A percentile compares a stretch with the other conserved stretches of the same genome.
These are phyloP conservation scores for Candida quercuum DNA, from an alignment of 805 yeast species.

Conservation along the genomic window DNA sequence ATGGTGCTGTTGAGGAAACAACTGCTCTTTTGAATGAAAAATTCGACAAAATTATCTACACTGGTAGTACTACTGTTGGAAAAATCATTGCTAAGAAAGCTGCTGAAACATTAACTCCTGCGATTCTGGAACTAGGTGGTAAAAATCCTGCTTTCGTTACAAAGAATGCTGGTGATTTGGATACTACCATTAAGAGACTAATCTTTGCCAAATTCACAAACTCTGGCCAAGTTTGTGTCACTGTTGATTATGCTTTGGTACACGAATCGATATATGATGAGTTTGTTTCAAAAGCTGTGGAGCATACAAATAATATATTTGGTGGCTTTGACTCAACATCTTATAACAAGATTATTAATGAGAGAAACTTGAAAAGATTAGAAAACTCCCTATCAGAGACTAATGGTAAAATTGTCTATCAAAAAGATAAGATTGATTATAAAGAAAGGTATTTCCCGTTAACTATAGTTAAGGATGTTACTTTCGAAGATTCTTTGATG, in stretches of 20 bases:
- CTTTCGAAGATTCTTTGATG: slow-evolving; percentile 69
- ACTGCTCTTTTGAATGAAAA: slow-evolving; percentile 50
- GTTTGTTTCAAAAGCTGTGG: slow-evolving; percentile 38
- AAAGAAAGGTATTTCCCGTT: slow-evolving; percentile 57
- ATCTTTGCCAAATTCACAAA: slow-evolving; percentile 76
- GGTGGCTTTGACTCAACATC: slow-evolving; percentile 29
- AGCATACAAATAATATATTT: slow-evolving; percentile 41
- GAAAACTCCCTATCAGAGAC: slow-evolving; percentile 37
- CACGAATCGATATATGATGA: slow-evolving; percentile 51
- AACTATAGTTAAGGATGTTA: slow-evolving; percentile 60
- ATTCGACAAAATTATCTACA: slow-evolving; percentile 80
- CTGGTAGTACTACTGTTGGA: slow-evolving; percentile 79
- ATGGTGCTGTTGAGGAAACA: slow-evolving; percentile 69
- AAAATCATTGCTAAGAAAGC: slow-evolving; percentile 73
- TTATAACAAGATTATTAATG: slow-evolving; percentile 56
- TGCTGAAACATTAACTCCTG: slow-evolving; percentile 80
- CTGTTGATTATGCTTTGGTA: slow-evolving; percentile 79
- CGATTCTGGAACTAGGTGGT: slow-evolving; percentile 83
- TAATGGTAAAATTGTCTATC: slow-evolving; percentile 35
- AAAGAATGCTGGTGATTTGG: slow-evolving; percentile 38
- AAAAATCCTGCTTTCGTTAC: slow-evolving; percentile 81
- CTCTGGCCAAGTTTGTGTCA: slow-evolving; percentile 88
- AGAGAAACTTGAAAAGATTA: slow-evolving; percentile 46
- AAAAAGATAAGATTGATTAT: slow-evolving; percentile 31
- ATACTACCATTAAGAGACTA: slow-evolving; percentile 52